These are phyloP conservation scores for Solanum ossicruentum DNA, from an alignment of 257 asterid species.

Conservation along the genomic window DNA sequence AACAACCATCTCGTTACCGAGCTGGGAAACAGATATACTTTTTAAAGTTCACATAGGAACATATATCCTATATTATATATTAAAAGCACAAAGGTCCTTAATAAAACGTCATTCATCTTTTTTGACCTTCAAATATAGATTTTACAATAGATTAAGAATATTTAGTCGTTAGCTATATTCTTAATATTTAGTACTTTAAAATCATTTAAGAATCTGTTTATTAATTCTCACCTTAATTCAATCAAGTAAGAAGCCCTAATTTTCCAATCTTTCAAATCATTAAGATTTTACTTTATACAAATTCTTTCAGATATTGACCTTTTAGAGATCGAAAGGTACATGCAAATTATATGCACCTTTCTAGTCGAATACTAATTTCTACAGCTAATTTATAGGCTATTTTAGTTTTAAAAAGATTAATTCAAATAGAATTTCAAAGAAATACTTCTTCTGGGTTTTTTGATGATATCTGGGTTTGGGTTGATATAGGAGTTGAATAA, in stretches of 20 bases:
- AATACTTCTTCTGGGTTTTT: not conserved
- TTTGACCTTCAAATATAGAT: not conserved
- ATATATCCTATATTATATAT: not conserved
- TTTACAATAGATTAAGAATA: not conserved
- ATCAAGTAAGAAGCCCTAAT: not conserved
- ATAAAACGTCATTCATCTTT: not conserved
- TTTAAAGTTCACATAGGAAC: not conserved
- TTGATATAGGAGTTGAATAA: not conserved
- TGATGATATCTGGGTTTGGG: not conserved
- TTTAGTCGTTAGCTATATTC: not conserved
- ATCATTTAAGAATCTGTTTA: not conserved
- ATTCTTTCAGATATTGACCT: not conserved
- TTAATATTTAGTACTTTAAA: not conserved
- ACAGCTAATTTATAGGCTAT: not conserved
- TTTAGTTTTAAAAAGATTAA: not conserved
- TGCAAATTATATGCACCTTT: not conserved
- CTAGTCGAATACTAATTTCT: not conserved
- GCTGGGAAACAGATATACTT: not conserved
- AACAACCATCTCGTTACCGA: not conserved
- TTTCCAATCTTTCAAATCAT: not conserved
- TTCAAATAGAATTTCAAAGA: not conserved
- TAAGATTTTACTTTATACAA: not conserved
- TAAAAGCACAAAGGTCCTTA: not conserved
- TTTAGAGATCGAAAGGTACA: not conserved
- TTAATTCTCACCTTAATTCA: not conserved